These are phyloP conservation scores for Mycena vitilis DNA, from an alignment of 768 basidiomycete species.

Conservation along the genomic window DNA sequence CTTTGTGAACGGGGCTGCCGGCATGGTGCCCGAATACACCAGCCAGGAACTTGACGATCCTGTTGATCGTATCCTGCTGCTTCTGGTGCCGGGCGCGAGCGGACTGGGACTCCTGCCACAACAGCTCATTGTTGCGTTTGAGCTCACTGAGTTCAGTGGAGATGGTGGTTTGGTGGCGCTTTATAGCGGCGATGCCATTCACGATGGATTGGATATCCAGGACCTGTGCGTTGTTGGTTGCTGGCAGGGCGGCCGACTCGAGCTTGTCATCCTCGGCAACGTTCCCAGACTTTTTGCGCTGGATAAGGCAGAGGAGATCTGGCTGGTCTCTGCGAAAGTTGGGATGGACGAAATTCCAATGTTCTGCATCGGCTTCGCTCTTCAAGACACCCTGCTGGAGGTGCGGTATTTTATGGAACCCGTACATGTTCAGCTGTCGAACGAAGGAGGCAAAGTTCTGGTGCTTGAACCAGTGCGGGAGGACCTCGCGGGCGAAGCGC, in stretches of 20 bases:
- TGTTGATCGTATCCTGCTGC: conserved; percentile 95
- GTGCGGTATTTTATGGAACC: conserved; percentile 95
- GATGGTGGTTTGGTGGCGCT: conserved; percentile 93
- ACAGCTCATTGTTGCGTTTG: conserved; percentile 84
- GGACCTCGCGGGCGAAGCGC: conserved; percentile 87
- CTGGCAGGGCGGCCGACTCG: conserved; percentile 42
- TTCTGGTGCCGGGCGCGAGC: conserved; percentile 87
- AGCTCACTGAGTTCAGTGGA: conserved; percentile 89
- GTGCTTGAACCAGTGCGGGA: conserved; percentile 98
- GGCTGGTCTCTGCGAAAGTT: conserved; percentile 92
- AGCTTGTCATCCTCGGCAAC: conserved; percentile 51
- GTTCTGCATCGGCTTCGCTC: conserved; percentile 82
- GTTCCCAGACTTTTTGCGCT: conserved; percentile 79
- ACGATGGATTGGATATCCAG: conserved; percentile 85
- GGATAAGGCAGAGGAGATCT: conserved; percentile 87
- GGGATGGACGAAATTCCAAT: conserved; percentile 92
- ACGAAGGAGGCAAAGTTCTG: conserved; percentile 94
- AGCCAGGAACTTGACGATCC: conserved; percentile 94
- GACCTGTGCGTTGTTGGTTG: conserved; percentile 55
- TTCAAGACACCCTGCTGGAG: conserved; percentile 94
- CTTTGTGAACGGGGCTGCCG: conserved; percentile 52
- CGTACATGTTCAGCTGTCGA: conserved; percentile 95
- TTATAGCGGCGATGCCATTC: conserved; percentile 86
- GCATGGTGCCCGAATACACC: conserved; percentile 81
- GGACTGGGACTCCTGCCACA: conserved; percentile 93